Evolutionary conservation across 2,329 filamentous ascomycete genomes (phyloP).

Genomic region (Eutypella sp.): DNA sequence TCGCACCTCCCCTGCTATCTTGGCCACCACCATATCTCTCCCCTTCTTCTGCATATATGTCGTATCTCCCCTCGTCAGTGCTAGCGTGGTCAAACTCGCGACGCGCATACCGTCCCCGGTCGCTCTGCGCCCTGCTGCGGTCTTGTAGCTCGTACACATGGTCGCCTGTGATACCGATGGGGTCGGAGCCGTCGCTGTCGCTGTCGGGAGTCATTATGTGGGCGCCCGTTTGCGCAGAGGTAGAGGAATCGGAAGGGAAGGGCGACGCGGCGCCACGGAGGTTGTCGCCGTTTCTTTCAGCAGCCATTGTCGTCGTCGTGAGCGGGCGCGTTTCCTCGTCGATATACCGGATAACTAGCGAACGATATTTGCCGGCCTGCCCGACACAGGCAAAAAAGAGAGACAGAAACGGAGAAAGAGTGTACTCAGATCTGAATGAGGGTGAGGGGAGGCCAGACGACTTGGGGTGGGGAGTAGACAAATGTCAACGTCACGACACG

Average conservation of each 20-base stretch:
- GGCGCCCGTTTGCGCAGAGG: not conserved
- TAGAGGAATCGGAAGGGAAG: not conserved
- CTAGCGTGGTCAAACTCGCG: not conserved
- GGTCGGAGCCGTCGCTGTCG: not conserved
- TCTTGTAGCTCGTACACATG: conserved; percentile 9
- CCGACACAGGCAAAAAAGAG: not conserved
- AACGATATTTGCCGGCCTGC: no score
- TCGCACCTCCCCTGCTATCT: not conserved
- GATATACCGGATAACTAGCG: no score
- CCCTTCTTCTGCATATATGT: not conserved
- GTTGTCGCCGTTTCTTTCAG: no score
- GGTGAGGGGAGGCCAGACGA: no score
- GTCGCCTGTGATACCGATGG: not conserved
- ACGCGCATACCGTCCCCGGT: not conserved
- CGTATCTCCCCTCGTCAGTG: not conserved
- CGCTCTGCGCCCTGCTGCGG: not conserved
- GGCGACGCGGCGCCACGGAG: not conserved
- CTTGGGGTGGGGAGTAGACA: no score
- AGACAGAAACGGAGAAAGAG: not conserved
- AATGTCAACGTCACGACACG: no score
- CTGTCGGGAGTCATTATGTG: conserved; percentile 1
- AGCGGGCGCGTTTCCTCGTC: not conserved
- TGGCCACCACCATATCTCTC: not conserved
- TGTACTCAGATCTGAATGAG: no score
- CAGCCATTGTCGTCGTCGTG: not conserved